A percentile compares a stretch with the other conserved stretches of the same genome.
These are phyloP conservation scores for Cucurbita maxima DNA, from an alignment of 306 rosid species.

Conservation along the genomic window DNA sequence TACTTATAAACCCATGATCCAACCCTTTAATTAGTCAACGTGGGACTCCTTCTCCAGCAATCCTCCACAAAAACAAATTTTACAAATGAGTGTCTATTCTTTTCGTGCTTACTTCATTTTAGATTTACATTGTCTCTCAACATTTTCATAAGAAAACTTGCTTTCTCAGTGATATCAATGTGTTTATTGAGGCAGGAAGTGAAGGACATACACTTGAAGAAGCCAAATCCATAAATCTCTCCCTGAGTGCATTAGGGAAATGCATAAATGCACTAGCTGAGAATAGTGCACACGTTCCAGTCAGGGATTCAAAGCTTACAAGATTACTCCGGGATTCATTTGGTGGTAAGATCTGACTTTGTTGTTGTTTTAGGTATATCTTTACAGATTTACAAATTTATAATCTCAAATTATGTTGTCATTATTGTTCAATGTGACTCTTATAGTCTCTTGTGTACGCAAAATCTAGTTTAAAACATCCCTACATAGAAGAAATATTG, in stretches of 20 bases:
- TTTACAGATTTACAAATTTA: neutral
- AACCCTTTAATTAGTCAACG: too few species aligned
- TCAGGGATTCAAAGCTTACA: constrained; percentile 98
- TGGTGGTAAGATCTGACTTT: constrained; percentile 52
- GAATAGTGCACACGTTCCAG: constrained; percentile 86
- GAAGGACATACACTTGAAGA: constrained; percentile 98
- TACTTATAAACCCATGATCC: too few species aligned
- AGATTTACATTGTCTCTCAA: neutral
- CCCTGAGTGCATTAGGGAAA: constrained; percentile 92
- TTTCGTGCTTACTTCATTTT: neutral
- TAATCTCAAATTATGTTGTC: neutral
- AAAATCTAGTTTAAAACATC: neutral
- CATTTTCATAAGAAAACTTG: neutral
- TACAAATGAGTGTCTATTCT: neutral
- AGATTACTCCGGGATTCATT: constrained; percentile 88
- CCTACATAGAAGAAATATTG: neutral
- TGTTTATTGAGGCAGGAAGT: constrained; percentile 55
- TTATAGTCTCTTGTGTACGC: too few species aligned
- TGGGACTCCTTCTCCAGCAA: too few species aligned
- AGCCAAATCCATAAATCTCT: constrained; percentile 92
- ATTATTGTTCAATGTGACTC: too few species aligned
- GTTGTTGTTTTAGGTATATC: neutral
- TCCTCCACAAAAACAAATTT: too few species aligned
- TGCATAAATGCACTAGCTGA: constrained; percentile 93
- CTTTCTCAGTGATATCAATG: neutral